A percentile compares a stretch with the other conserved stretches of the same genome.
Conservation (phyloP, 2,329 filamentous ascomycete species). For the Trichoderma koningii region DNA sequence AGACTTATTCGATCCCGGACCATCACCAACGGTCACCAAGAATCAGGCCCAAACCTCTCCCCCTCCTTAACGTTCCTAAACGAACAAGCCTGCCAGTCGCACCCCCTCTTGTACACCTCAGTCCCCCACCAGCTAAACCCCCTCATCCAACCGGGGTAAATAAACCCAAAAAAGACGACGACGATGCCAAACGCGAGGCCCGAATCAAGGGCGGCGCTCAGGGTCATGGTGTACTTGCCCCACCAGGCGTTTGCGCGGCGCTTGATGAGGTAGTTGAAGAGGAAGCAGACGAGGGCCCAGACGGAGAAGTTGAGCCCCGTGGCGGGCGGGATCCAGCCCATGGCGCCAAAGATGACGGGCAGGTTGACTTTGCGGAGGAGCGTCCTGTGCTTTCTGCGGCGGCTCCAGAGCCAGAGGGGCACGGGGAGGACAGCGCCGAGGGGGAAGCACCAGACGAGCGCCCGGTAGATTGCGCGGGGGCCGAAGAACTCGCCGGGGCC, state of each 20-base stretch:
- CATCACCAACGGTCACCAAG: conserved; percentile 55
- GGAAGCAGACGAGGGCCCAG: conserved; percentile 81
- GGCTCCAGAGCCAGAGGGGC: conserved; percentile 70
- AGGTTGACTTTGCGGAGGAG: conserved; percentile 77
- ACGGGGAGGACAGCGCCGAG: conserved; percentile 75
- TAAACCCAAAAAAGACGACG: conserved; percentile 80
- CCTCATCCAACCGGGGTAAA: conserved; percentile 76
- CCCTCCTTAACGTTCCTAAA: conserved; percentile 66
- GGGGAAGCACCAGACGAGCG: conserved; percentile 79
- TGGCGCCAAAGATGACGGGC: conserved; percentile 78
- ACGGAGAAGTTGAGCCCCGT: conserved; percentile 86
- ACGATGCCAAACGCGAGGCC: conserved; percentile 81
- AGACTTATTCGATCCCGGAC: too few species aligned
- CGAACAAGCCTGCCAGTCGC: conserved; percentile 80
- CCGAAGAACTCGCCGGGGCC: conserved; percentile 84
- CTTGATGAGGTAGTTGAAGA: conserved; percentile 79
- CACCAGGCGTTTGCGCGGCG: conserved; percentile 74
- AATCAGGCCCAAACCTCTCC: conserved; percentile 65
- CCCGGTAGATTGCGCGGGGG: conserved; percentile 69
- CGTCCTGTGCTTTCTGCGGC: conserved; percentile 56
- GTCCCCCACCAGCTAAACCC: conserved; percentile 87
- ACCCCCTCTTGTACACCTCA: conserved; percentile 79
- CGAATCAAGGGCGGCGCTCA: conserved; percentile 80
- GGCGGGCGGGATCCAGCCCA: conserved; percentile 85
- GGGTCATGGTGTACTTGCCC: conserved; percentile 89